Conservation (phyloP, 2,329 filamentous ascomycete species). For the Septoria linicola region DNA sequence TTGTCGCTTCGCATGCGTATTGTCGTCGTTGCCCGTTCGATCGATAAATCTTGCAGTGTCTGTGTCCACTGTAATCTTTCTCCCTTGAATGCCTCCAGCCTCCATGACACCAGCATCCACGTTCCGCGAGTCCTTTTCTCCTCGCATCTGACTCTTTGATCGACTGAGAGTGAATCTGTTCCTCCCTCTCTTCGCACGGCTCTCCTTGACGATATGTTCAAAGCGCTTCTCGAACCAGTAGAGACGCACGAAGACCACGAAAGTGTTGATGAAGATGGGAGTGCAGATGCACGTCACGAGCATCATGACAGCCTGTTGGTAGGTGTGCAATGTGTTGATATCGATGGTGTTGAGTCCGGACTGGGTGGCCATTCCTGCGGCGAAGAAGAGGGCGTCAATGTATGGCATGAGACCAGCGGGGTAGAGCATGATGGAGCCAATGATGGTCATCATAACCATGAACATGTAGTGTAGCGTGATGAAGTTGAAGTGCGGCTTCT, state of each 20-base stretch:
- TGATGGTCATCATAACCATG: conserved; percentile 69
- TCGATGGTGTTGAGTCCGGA: conserved; percentile 81
- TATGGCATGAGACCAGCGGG: conserved; percentile 60
- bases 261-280: conserved; percentile 79
- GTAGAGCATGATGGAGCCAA: conserved; percentile 77
- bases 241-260: conserved; percentile 85
- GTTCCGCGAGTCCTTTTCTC: conserved; percentile 40
- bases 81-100: conserved; percentile 60
- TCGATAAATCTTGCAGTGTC: conserved; percentile 46
- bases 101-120: conserved; percentile 54
- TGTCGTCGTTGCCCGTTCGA: conserved; percentile 48
- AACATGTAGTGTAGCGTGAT: conserved; percentile 81
- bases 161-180: conserved; percentile 55
- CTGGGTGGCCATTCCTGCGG: conserved; percentile 83
- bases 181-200: conserved; percentile 63
- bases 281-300: conserved; percentile 71
- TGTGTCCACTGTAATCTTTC: conserved; percentile 60
- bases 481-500: conserved; percentile 71
- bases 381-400: conserved; percentile 85
- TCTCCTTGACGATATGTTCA: conserved; percentile 75
- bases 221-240: conserved; percentile 99
- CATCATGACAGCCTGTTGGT: conserved; percentile 64
- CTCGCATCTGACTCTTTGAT: conserved; percentile 23
- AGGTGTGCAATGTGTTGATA: conserved; percentile 47
- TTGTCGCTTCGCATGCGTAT: conserved; percentile 48